Base-by-base conservation (phyloP, 805 yeast genomes). In the Vanderwaltozyma yarrowii region DNA sequence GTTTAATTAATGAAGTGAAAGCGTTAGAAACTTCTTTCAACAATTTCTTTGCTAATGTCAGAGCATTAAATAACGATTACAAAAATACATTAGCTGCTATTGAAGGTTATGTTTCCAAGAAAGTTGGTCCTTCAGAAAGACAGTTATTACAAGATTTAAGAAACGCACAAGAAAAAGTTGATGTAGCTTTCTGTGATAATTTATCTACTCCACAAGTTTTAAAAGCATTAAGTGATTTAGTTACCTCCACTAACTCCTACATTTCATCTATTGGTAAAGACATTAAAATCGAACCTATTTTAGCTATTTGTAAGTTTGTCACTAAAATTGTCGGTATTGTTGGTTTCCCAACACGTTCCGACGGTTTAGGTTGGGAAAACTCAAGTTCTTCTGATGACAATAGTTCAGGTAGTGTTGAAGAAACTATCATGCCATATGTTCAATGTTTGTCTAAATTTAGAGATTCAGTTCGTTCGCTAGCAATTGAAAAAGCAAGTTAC, bases 171-270 rank as follows among this genome's bases (percentile, higher is more conserved):
- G 58, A 54, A 5, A 73, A 67, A 15, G 84, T 83, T 2, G 83
- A 87, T 56, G 67, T 61, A 16, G 82, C 94, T 1, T 83, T 92
- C 64, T 80, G 94, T 62, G 98, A 92, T 57, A 92, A 86, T 56
- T 68, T 92, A 45, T 63, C 88, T 3, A 81, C 92, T 1, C 92
- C 95, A 17, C 69, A 65, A 40, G 96, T 79, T 0, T 60, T 92
- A 40, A 74, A 80, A 45, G 55, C 66, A 1, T 51, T 92, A 35
- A 63, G 72, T 43, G 94, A 82, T 14, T 63, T 92, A 40, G 79
- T 89, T 5, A 74, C 80, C 23, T 70, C 68, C 40, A 55, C 84
- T 7, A 89, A 92, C 58, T 71, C 76, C 27, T 92, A 89, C 56
- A 75, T 88, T 31, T 57, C 75, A 9, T 54, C 70, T n/a, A 70